Base-by-base conservation (phyloP, 441 rosid species). In the Bruguiera hainesii region DNA sequence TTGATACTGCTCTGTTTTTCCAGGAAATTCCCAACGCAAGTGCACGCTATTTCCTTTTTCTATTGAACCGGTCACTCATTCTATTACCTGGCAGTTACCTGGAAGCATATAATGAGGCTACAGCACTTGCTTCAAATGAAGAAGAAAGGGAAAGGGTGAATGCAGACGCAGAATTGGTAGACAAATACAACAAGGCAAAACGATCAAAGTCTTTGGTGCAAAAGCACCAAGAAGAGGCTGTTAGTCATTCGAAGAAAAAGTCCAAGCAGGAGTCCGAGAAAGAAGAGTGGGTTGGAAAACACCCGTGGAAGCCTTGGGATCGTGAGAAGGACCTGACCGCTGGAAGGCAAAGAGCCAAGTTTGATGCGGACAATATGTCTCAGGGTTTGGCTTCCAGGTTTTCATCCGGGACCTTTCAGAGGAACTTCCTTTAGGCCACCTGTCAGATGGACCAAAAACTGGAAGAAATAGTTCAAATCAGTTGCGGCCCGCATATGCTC, bases 251-350 rank as follows among this genome's bases (percentile, higher is more conserved):
- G 6, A 89, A 85, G 89, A 90, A 86, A 65, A 88, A 86, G 62
- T 76, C 72, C 50, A 84, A 85, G 79, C 72, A 82, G 83, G 86
- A 87, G 64, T 19, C 56, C 28, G 89, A 86, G 77, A 86, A 83
- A 60, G 93, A 78, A 59, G 97, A 89, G 71, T 94, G 98, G 97
- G 76, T 62, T 5, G 97, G 92, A 37, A 82, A 91, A 6, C 98
- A 94, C 79, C 96, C 97, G 7, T 94, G 98, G 98, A 94, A 88
- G 82, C 98, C 98, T 11, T 91, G 97, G 98, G 98, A 94, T 69
- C 84, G 96, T 6, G 97, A 94, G 75, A 91, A 89, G 75, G 98
- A 94, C 79, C 76, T 91, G 35, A 70, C 62, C 2, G 96, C 93
- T 0, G 97, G 93, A 63, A 84, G 98, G 79, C 85, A 85, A 73